Conservation (phyloP, 1,139 yeast genomes). For the Zhuliangozyma parablackwelliae region DNA sequence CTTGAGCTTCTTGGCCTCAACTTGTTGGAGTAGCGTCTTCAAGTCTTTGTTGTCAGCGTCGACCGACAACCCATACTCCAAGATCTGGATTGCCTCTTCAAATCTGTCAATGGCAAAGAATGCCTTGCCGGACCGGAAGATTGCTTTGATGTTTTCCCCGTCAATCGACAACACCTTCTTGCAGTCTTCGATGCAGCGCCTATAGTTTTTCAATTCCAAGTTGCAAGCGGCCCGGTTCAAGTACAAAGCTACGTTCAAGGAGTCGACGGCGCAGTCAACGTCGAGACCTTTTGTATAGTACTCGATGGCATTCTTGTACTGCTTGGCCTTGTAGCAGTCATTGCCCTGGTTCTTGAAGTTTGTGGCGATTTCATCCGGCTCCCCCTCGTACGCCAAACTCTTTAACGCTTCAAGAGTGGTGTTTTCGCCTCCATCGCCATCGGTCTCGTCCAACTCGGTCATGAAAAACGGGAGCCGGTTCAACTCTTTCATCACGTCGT, state of each 20-base stretch:
- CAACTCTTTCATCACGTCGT: conserved; percentile 73
- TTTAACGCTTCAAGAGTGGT: conserved; percentile 78
- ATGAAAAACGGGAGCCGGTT: conserved; percentile 90
- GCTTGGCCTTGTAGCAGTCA: conserved; percentile 69
- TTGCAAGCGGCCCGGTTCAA: conserved; percentile 91
- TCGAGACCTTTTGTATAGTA: conserved; percentile 79
- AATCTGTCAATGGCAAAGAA: conserved; percentile 60
- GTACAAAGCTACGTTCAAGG: conserved; percentile 58
- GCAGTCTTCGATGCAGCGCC: conserved; percentile 86
- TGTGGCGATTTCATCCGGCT: conserved; percentile 84
- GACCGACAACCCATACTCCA: conserved; percentile 58
- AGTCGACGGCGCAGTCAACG: conserved; percentile 52
- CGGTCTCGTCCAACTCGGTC: conserved; percentile 78
- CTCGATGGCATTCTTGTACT: conserved; percentile 70
- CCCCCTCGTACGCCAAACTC: conserved; percentile 93
- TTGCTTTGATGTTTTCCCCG: conserved; percentile 74
- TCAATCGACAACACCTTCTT: conserved; percentile 64
- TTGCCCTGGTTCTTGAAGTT: conserved; percentile 93
- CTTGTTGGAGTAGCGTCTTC: conserved; percentile 33
- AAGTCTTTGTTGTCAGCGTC: conserved; percentile 59
- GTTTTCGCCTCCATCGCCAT: conserved; percentile 76
- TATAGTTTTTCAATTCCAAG: conserved; percentile 74
- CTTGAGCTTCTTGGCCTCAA: conserved; percentile 36
- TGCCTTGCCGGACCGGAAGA: conserved; percentile 81
- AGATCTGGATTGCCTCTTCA: conserved; percentile 69